phyloP scores from a whole-genome alignment of 768 basidiomycete genomes.

The Serpula lacrymans region DNA sequence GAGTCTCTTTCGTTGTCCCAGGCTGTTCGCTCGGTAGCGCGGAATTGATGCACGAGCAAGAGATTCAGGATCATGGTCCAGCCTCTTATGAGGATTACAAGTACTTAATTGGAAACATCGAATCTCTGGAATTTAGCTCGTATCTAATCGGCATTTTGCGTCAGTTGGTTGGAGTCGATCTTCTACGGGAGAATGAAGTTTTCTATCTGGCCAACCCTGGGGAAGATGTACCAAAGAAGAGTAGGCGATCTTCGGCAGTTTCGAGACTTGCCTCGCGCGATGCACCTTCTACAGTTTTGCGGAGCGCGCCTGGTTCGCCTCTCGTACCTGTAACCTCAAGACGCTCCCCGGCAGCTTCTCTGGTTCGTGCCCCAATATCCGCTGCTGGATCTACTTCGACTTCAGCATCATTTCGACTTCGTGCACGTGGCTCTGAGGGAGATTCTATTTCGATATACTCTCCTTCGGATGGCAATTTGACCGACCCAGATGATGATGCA shows the following conservation, averaged over 20 bases:
- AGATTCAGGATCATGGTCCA: conserved; percentile 60
- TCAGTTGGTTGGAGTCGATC: conserved; percentile 60
- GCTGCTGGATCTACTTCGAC: conserved; percentile 17
- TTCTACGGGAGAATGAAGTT: conserved; percentile 62
- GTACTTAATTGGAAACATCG: conserved; percentile 45
- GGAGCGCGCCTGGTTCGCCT: conserved; percentile 4
- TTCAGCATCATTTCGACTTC: conserved; percentile 13
- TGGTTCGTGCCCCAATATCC: conserved; percentile 21
- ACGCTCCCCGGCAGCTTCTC: conserved; percentile 16
- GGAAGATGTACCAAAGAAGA: conserved; percentile 29
- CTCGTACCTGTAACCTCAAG: conserved; percentile 11
- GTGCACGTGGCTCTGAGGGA: conserved; percentile 13
- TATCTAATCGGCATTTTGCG: conserved; percentile 56
- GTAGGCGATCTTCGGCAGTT: conserved; percentile 6
- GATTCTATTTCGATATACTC: conserved; percentile 20
- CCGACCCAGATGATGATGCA: conserved; percentile 5
- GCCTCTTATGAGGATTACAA: conserved; percentile 49
- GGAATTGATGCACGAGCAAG: conserved; percentile 53
- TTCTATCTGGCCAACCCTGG: conserved; percentile 56
- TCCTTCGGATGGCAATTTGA: conserved; percentile 24
- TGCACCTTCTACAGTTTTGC: conserved; percentile 3
- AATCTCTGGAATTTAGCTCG: conserved; percentile 46
- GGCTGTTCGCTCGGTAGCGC: conserved; percentile 60
- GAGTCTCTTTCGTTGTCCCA: conserved; percentile 64
- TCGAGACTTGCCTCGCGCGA: conserved; percentile 1